Conservation (phyloP, 2,329 filamentous ascomycete genomes). For the Dactylellina leptospora region DNA sequence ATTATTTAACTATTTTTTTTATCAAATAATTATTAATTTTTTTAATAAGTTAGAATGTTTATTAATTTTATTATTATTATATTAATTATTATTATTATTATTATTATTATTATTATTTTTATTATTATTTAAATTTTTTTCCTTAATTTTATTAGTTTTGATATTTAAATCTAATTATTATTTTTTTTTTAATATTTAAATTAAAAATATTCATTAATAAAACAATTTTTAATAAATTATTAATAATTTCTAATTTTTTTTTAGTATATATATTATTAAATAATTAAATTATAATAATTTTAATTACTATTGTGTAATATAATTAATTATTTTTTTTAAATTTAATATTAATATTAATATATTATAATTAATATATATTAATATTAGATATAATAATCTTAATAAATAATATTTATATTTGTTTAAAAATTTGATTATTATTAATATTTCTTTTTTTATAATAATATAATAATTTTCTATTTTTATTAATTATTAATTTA, state of each 20-base stretch:
- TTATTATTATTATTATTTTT: neutral
- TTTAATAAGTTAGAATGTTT: neutral
- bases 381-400: neutral
- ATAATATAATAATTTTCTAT: neutral
- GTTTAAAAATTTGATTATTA: neutral
- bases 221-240: neutral
- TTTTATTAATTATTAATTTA: neutral
- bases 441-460: neutral
- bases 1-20: neutral
- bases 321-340: neutral
- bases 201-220: neutral
- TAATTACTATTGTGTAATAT: neutral
- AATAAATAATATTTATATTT: neutral
- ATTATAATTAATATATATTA: neutral
- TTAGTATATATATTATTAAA: neutral
- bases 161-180: neutral
- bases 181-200: neutral
- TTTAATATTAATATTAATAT: neutral
- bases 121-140: neutral
- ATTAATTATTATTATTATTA: neutral
- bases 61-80: neutral
- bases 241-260: neutral
- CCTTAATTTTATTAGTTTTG: neutral
- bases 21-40: neutral
- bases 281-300: constrained; percentile 2